Evolutionary conservation across 1,284 basidiomycete genomes (phyloP).

Genomic region (Exobasidium cylindrosporum): DNA sequence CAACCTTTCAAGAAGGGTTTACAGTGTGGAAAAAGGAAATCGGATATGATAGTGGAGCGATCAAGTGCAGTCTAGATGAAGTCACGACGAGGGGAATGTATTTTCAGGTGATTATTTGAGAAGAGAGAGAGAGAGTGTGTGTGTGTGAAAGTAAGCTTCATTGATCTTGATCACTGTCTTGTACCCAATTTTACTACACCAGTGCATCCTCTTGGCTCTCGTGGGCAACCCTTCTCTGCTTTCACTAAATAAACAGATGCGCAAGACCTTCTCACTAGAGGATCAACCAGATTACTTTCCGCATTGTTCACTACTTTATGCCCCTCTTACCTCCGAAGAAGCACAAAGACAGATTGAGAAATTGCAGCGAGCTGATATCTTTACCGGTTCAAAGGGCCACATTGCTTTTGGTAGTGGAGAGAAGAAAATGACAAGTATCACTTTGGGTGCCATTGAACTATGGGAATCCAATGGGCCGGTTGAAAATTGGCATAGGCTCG

Average conservation of each 20-base stretch:
- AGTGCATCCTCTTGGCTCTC: constrained; percentile 9
- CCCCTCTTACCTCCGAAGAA: background rate
- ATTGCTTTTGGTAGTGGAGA: background rate
- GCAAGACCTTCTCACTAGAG: background rate
- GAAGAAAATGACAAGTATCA: background rate
- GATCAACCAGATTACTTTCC: constrained; percentile 10
- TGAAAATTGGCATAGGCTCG: background rate
- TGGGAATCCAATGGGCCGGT: constrained; percentile 6
- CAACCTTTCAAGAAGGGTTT: background rate
- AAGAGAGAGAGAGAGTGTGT: too few species aligned
- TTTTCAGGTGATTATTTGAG: constrained; percentile 13
- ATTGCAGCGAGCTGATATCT: background rate
- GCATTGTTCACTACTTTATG: constrained; percentile 12
- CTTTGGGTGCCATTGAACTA: constrained; percentile 3
- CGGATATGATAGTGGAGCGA: background rate
- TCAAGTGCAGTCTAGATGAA: background rate
- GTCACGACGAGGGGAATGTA: constrained; percentile 8
- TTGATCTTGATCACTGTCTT: background rate
- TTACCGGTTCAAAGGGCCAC: background rate
- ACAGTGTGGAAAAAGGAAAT: background rate
- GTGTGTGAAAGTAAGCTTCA: background rate
- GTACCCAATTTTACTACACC: background rate
- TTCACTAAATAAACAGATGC: background rate
- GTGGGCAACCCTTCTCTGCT: background rate
- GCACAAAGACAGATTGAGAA: background rate